These are phyloP conservation scores for Camellia lanceoleosa DNA, from an alignment of 148 eudicot genomes.

Conservation along the genomic window DNA sequence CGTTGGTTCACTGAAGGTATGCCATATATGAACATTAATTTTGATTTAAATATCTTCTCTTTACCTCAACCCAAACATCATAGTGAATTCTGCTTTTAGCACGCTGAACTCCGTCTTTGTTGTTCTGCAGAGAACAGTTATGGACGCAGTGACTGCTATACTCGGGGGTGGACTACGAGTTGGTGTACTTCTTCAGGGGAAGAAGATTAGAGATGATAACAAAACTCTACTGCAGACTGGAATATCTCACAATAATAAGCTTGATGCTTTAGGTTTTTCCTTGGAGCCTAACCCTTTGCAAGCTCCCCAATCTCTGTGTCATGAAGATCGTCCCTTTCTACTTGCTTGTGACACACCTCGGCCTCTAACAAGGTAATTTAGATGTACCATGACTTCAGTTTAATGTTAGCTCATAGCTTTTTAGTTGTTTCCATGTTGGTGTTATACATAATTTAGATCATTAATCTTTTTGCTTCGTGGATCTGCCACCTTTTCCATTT, in stretches of 20 bases:
- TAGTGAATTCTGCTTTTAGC: not conserved
- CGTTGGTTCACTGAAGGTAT: conserved; percentile 87
- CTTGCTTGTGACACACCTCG: conserved; percentile 33
- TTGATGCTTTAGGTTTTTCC: conserved; percentile 70
- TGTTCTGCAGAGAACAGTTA: conserved; percentile 65
- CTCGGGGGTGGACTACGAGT: conserved; percentile 77
- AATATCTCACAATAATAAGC: conserved; percentile 60
- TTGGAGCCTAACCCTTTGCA: conserved; percentile 65
- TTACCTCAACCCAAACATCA: not conserved
- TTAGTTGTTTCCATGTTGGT: not conserved
- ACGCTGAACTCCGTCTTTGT: not conserved
- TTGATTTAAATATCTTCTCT: not conserved
- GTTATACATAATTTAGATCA: not conserved
- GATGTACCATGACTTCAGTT: conserved; percentile 1
- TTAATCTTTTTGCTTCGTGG: not conserved
- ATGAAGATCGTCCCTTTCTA: conserved; percentile 43
- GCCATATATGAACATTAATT: not conserved
- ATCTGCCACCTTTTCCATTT: not conserved
- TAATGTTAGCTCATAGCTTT: not conserved
- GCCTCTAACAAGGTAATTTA: conserved; percentile 54
- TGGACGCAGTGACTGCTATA: conserved; percentile 83
- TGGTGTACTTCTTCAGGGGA: conserved; percentile 83
- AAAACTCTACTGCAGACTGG: conserved; percentile 78
- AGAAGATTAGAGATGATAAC: conserved; percentile 81
- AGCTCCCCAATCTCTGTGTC: conserved; percentile 26